Percentiles rank a stretch among this genome's conserved stretches.
Conservation (phyloP, 768 basidiomycete species). For the Phanerodontia chrysosporium region DNA sequence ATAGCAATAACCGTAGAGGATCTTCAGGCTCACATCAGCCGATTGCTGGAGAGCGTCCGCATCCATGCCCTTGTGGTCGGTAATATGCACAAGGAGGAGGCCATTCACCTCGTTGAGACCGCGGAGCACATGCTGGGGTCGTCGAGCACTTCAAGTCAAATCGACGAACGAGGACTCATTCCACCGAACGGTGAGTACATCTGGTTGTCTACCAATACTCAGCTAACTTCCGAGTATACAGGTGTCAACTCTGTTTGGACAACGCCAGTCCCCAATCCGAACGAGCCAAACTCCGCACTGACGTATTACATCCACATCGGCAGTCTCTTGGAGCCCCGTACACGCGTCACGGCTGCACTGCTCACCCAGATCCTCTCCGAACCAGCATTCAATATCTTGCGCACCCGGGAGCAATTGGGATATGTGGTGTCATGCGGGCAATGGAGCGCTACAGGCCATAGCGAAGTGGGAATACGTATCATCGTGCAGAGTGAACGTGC, state of each 20-base stretch:
- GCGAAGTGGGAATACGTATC: conserved; percentile 73
- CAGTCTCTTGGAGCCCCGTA: conserved; percentile 52
- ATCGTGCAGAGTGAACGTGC: conserved; percentile 85
- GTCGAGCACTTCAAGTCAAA: conserved; percentile 46
- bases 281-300: conserved; percentile 83
- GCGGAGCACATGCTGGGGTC: conserved; percentile 62
- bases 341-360: conserved; percentile 65
- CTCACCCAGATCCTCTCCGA: conserved; percentile 85
- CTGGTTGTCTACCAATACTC: neutral
- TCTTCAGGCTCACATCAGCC: conserved; percentile 54
- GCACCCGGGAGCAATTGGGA: conserved; percentile 94
- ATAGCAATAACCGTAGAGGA: conserved; percentile 71
- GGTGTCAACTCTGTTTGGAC: conserved; percentile 70
- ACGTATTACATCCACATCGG: conserved; percentile 86
- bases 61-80: conserved; percentile 76
- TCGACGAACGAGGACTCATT: conserved; percentile 50
- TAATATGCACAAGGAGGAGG: conserved; percentile 83
- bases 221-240: conserved; percentile 24
- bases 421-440: conserved; percentile 74
- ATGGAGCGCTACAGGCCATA: conserved; percentile 55
- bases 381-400: conserved; percentile 84
- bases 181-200: conserved; percentile 57
- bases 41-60: conserved; percentile 60
- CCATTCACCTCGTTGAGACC: conserved; percentile 65
- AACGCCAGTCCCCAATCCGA: conserved; percentile 67